Percentiles rank a stretch among this genome's conserved stretches.
phyloP scores from a whole-genome alignment of 2,329 filamentous ascomycete species.

The Penicillium sp. region DNA sequence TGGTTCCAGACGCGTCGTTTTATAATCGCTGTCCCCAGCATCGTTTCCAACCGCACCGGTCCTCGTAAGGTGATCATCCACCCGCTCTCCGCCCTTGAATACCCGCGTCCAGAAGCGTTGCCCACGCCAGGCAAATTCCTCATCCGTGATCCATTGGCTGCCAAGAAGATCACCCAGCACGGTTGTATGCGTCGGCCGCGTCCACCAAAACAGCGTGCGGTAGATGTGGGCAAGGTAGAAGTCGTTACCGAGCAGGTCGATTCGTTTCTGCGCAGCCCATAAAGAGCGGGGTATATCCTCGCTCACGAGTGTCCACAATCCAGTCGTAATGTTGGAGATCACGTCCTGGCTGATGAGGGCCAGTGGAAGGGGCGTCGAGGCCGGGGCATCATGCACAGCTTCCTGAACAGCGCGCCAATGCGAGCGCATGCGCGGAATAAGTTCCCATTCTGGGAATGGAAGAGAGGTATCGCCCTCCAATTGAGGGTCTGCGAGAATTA shows the following conservation, averaged over 20 bases:
- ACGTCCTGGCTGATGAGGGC: conserved; percentile 20
- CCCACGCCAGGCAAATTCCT: conserved; percentile 74
- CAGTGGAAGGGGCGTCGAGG: conserved; percentile 6
- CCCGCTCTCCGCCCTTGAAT: conserved; percentile 65
- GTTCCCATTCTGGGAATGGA: conserved; percentile 51
- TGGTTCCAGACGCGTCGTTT: conserved; percentile 19
- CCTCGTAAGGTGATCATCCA: conserved; percentile 49
- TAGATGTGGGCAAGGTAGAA: conserved; percentile 93
- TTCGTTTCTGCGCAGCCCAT: conserved; percentile 67
- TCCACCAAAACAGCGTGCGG: conserved; percentile 78
- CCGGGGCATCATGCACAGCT: conserved; percentile 12
- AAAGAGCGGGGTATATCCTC: conserved; percentile 68
- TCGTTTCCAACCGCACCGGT: conserved; percentile 35
- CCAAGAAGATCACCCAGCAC: conserved; percentile 90
- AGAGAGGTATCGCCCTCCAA: conserved; percentile 89
- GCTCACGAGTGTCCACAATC: conserved; percentile 47
- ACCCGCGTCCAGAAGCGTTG: conserved; percentile 76
- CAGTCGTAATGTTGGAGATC: conserved; percentile 22
- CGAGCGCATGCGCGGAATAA: conserved; percentile 41
- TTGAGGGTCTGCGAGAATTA: conserved; percentile 87
- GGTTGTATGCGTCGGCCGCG: conserved; percentile 76
- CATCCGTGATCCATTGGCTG: conserved; percentile 88
- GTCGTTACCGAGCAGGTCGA: conserved; percentile 93
- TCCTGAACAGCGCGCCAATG: conserved; percentile 33
- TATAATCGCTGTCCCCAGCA: conserved; percentile 37